Evolutionary conservation across 352 stramenopile species (phyloP), one percentile per base, ranked within the genome.

Genomic region (Globisporangium irregulare): DNA sequence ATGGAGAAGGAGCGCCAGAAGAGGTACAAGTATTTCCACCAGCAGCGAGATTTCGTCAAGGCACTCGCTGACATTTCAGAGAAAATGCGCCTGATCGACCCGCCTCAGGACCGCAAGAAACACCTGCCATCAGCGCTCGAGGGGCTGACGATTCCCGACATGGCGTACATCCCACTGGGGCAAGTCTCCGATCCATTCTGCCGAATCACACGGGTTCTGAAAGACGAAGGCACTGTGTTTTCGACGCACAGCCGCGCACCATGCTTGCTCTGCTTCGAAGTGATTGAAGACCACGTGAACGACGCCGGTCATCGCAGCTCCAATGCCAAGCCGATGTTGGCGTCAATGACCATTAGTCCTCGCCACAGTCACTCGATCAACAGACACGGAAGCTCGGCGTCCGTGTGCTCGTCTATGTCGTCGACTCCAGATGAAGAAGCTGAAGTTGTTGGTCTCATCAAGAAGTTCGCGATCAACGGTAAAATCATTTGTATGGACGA

Each of bases 1-100:
- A 91, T 94, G 74, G 82, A 92, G 56, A 89, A 80, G 36, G 86
- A 94, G 61, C 81, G 84, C 25, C 79, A 82, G 60, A 92, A 94
- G 70, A 77, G 82, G 32, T 92, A 91, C 79, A 89, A 84, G 55
- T 92, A 91, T 51, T 93, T 93, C 61, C 86, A 93, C 61, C 68
- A 92, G 25, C 81, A 93, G 59, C 83, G 86, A 12, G 83, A 92
- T 62, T 94, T 94, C 51, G 75, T 94, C 18, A 84, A 86, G 54
- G 74, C 74, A 34, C 72, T 94, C 15, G 70, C 81, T 14, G 86
- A 89, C 43, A 92, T 94, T 29, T 92, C 86, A 0, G 86, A 94
- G 64, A 71, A 76, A 18, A 92, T 94, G 84, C 84, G 81, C 1
- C 51, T 73, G 22, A 73, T 92, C 14, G 82, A 92, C 24, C 83